These are phyloP conservation scores for Diophrys sp. DNA, from an alignment of 73 alveolate genomes.

Conservation along the genomic window DNA sequence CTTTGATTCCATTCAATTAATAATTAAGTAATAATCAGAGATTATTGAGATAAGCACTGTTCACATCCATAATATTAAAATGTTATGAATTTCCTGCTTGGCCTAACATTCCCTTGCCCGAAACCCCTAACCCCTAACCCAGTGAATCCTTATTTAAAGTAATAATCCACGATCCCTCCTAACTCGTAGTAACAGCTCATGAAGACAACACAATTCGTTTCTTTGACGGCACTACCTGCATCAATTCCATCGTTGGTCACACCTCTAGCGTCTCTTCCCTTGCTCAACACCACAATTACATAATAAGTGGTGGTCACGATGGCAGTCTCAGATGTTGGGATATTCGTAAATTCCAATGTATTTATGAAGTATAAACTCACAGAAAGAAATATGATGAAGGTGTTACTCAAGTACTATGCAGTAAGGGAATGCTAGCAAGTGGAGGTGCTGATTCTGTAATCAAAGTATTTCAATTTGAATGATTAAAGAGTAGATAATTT, in stretches of 20 bases:
- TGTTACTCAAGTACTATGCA: conserved; percentile 13
- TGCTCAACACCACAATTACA: conserved; percentile 2
- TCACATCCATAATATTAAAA: too few species aligned
- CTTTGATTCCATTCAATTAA: conserved; percentile 7
- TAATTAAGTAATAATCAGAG: too few species aligned
- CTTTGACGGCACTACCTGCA: conserved; percentile 68
- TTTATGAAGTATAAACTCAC: conserved; percentile 79
- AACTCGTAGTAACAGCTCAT: conserved; percentile 69
- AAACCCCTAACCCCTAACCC: too few species aligned
- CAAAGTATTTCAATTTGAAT: conserved; percentile 32
- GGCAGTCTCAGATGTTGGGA: conserved; percentile 88
- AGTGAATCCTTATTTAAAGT: too few species aligned
- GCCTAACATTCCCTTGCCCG: too few species aligned
- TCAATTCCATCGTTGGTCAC: conserved; percentile 80
- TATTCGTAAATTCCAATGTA: conserved; percentile 70
- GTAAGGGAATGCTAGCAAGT: conserved; percentile 29
- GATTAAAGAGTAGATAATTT: too few species aligned
- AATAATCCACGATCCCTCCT: background rate
- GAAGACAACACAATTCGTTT: conserved; percentile 78
- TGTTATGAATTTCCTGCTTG: too few species aligned
- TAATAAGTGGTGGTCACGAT: conserved; percentile 80
- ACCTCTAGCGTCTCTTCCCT: conserved; percentile 66
- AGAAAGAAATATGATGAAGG: conserved; percentile 88
- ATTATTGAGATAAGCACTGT: too few species aligned
- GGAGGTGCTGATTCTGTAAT: conserved; percentile 56